Evolutionary conservation across 805 yeast species (phyloP), one percentile per base, ranked within the genome.

Genomic region (Ogataea corticis): DNA sequence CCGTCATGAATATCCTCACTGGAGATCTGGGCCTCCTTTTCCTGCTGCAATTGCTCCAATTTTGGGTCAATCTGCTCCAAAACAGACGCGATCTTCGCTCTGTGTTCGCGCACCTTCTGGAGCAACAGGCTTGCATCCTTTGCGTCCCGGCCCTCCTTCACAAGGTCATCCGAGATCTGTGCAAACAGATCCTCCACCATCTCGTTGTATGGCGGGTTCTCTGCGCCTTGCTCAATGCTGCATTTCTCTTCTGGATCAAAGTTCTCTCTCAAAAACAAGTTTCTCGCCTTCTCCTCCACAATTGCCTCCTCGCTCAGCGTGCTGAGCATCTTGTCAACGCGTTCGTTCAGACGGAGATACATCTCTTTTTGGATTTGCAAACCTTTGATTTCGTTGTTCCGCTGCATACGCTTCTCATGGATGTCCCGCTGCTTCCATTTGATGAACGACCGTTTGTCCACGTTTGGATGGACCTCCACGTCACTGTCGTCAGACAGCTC

Each of bases 401-500:
- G 72, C 62, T 87, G 87, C 33, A 75, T 77, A 51, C 99, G 82
- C 67, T 90, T 85, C 62, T 92, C 97, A 63, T 94, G 99, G 53
- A 94, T 94, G 56, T 91, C 96, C 59, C 96, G 85, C 69, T 94
- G 99, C 63, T 89, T 92, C 99, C 98, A 92, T 48, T 82, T 80
- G 57, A 94, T 88, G 55, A 94, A 92, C 1, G 98, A 91, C 32
- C 71, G 72, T 63, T 94, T 94, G 66, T 94, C 99, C 27, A 94
- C 99, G 62, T 94, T 94, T 48, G 98, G 99, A 63, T 94, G 99
- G 13, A 92, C 98, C 61, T 94, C 99, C 39, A 94, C 73, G 59
- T 94, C 99, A 7, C 97, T 89, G 66, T 94, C 99, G 64, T 94
- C 99, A 16, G 97, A 88, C 32, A 94, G 71, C 65, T 94, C 99